Evolutionary conservation across 179 eudicot species (phyloP), one percentile per base, ranked within the genome.

Genomic region (Sideroxylon spinosum): DNA sequence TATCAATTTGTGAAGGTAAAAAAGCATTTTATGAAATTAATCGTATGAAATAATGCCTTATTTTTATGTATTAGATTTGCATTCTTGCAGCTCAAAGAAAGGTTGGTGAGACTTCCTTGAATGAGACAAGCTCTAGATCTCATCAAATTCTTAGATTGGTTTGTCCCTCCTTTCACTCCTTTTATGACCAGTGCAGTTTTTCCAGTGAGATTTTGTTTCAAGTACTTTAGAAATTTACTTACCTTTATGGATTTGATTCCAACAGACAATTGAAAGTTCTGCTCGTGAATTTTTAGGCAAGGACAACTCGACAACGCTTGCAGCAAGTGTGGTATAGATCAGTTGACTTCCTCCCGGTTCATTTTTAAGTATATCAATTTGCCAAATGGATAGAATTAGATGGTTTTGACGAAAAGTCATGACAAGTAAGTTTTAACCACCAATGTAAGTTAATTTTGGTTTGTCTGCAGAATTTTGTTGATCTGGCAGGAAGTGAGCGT

Each of bases 401-500:
- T 69, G 50, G n/a, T 19, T 60, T 5, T 60, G 19, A 61, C 19
- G 22, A 57, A 44, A 16, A 66, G 32, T 20, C 52, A 63, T 44
- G 56, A 49, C 56, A 57, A 46, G 16, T 69, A 50, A 20, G 29
- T 7, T 4, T 8, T 17, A 6, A 61, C 59, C 44, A 37, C 44
- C 4, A 37, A 37, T 28, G 50, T 52, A 59, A 61, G 11, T 46
- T 50, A 26, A 32, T 57, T 57, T 17, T 44, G 52, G 32, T 28
- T 74, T 84, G 57, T 16, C 48, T 85, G 78, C 90, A 94, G 98
- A 92, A 92, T 82, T 94, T 94, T 84, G 91, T 94, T 83, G 98
- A 94, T 90, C 88, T 94, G 80, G 98, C 98, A 46, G 98, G 98
- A 82, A 94, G 98, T 86, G 98, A 94, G 89, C 97, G 98, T 82